Base-by-base conservation (phyloP, 495 filamentous ascomycete genomes). In the Penicillium tannophilum region DNA sequence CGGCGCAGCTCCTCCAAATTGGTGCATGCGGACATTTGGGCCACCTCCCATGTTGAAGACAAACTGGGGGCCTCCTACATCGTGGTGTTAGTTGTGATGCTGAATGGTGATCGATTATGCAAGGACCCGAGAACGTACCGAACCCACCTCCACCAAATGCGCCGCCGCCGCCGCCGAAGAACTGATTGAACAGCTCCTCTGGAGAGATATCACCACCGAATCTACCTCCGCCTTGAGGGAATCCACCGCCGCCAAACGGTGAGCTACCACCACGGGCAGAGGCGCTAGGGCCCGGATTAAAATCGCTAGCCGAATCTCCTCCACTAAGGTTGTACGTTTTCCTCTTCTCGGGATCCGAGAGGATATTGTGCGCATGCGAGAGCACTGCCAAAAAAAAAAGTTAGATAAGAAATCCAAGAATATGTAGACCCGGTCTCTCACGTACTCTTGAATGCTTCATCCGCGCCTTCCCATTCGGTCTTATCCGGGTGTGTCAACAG, bases 401-500 rank as follows among this genome's bases (percentile, higher is more conserved):
- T 67, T 46, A 68, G 55, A 20, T 24, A 39, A 5, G 49, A 10
- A 6, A 33, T 23, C 10, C 12, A 16, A 20, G 23, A 0, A 11
- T 16, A 31, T 44, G 0, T n/a, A 28, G 39, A 20, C 3, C 31
- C 31, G 35, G 11, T 48, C 31, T 20, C n/a, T 41, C 41, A 80
- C 86, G 76, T 70, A 90, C 87, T 75, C 76, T 98, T 98, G 75
- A 98, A 98, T 23, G 94, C 94, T 76, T 98, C 94, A 73, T 97
- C 94, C 54, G 94, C 93, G 35, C 93, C 88, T 30, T 93, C 90
- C 73, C 96, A 92, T n/a, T 91, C 93, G 79, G 97, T 98, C 80
- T 98, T 98, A 78, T 98, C 94, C 55, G 94, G 94, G 79, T 98
- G 94, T 55, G 93, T 97, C 65, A 97, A 77, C 64, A 98, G 76